phyloP scores from a whole-genome alignment of 2,329 filamentous ascomycete species.

The Beauveria medogensis region DNA sequence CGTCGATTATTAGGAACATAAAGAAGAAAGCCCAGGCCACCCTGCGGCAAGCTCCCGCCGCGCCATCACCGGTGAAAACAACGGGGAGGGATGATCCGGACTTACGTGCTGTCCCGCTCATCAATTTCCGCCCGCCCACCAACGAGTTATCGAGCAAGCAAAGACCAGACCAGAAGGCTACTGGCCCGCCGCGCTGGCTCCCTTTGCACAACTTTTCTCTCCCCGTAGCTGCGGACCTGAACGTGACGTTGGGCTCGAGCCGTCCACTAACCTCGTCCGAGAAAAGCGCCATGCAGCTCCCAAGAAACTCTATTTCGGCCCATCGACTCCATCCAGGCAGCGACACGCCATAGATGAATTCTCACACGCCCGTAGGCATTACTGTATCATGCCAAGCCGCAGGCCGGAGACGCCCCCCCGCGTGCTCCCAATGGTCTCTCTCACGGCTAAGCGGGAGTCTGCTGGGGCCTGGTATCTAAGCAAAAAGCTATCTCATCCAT shows the following conservation, averaged over 20 bases:
- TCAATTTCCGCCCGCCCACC: not conserved
- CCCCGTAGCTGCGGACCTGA: not conserved
- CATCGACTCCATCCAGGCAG: not conserved
- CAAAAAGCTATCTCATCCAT: not conserved
- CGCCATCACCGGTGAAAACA: not conserved
- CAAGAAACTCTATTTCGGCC: conserved; percentile 9
- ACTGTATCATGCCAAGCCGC: not conserved
- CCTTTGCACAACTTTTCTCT: not conserved
- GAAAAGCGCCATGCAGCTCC: conserved; percentile 2
- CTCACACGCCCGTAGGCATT: not conserved
- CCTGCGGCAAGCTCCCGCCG: conserved; percentile 5
- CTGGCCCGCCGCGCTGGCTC: not conserved
- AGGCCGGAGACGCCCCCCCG: not conserved
- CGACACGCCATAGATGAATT: not conserved
- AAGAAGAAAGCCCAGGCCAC: not conserved
- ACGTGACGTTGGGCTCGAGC: conserved; percentile 8
- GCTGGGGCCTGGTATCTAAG: not conserved
- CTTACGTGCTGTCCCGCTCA: not conserved
- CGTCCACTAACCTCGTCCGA: conserved; percentile 8
- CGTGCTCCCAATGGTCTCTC: not conserved
- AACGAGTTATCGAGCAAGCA: conserved; percentile 1
- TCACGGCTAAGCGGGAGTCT: not conserved
- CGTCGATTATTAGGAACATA: not conserved
- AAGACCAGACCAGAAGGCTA: not conserved
- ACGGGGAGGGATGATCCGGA: conserved; percentile 5